Conservation (phyloP, 169 alveolate species). For the Plasmodium sp. region DNA sequence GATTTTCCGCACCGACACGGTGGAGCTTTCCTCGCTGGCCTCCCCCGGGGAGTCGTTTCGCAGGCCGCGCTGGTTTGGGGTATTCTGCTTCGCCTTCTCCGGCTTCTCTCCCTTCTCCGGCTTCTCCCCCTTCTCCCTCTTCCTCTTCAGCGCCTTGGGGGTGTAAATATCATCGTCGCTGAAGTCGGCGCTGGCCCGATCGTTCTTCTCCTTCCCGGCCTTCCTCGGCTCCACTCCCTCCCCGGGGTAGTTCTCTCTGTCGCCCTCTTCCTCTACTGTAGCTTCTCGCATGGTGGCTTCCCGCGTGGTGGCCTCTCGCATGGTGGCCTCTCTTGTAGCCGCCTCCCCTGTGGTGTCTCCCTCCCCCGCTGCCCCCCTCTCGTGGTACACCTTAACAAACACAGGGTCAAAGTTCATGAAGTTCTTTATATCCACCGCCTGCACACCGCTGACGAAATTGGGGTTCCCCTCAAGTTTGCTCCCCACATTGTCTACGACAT, state of each 20-base stretch:
- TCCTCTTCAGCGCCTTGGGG: conserved; percentile 27
- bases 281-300: not conserved
- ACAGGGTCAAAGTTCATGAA: conserved; percentile 47
- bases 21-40: not conserved
- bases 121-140: conserved; percentile 2
- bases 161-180: conserved; percentile 62
- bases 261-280: not conserved
- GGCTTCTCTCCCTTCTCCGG: not conserved
- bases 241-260: not conserved
- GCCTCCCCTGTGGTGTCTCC: not conserved
- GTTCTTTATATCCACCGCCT: conserved; percentile 18
- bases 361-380: not conserved
- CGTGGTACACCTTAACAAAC: conserved; percentile 56
- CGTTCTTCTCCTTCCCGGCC: not conserved
- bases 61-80: not conserved
- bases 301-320: not conserved
- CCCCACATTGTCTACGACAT: not conserved
- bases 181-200: not conserved
- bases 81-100: not conserved
- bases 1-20: not conserved
- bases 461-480: conserved; percentile 7
- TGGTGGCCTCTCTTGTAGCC: not conserved
- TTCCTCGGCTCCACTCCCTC: not conserved
- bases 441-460: conserved; percentile 29
- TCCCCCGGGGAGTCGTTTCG: not conserved